These are phyloP conservation scores for Stropharia rugosoannulata DNA, from an alignment of 768 basidiomycete genomes.

Conservation along the genomic window DNA sequence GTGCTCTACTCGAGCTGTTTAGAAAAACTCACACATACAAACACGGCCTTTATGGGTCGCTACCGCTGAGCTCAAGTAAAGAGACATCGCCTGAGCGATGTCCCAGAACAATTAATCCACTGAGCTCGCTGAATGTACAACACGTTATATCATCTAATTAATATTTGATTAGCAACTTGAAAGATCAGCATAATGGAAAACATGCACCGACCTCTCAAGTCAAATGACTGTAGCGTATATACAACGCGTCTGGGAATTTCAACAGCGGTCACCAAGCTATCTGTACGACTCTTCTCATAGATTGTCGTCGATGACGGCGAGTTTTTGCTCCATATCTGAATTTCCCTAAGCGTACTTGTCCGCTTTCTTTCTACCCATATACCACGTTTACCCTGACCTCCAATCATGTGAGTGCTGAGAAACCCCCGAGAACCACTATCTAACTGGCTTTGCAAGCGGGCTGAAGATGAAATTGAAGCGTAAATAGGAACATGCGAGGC, in stretches of 20 bases:
- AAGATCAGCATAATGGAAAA: not conserved
- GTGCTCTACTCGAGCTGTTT: too few species aligned
- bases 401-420: conserved; percentile 47
- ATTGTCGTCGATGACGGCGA: not conserved
- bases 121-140: conserved; percentile 46
- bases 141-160: conserved; percentile 41
- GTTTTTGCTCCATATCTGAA: conserved; percentile 40
- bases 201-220: conserved; percentile 34
- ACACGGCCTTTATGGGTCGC: not conserved
- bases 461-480: not conserved
- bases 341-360: conserved; percentile 38
- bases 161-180: not conserved
- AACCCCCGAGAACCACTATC: conserved; percentile 38
- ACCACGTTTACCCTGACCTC: conserved; percentile 48
- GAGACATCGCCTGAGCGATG: conserved; percentile 39
- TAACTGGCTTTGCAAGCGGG: not conserved
- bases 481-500: not conserved
- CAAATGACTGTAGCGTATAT: conserved; percentile 33
- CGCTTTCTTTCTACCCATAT: conserved; percentile 55
- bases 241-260: conserved; percentile 30
- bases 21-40: too few species aligned
- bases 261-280: conserved; percentile 2
- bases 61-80: conserved; percentile 22
- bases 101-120: conserved; percentile 41
- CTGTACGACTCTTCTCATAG: not conserved